Base-by-base conservation (phyloP, 2,329 filamentous ascomycete genomes). In the Penicillium sp. region DNA sequence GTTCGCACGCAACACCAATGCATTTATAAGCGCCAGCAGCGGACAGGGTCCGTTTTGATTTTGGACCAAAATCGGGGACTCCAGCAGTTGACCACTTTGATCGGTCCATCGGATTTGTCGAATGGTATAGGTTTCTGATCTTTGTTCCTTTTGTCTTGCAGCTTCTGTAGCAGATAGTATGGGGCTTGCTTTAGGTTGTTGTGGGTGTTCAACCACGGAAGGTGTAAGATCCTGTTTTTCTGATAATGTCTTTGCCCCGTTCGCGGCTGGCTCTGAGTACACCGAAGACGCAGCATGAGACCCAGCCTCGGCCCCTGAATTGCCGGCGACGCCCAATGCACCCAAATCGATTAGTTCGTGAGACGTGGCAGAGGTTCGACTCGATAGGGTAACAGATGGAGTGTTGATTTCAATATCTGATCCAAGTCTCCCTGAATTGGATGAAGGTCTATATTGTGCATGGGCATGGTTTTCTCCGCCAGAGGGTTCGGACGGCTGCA, bases 1-100 rank as follows among this genome's bases (percentile, higher is more conserved):
- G 1, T 89, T 87, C 0, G 92, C 93, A 3, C 91, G 92, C 53
- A 99, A 77, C 0, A 91, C 89, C 16, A 99, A 80, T 1, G 92
- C 92, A 71, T 99, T 99, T 56, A 97, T 92, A 5, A 99, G 80
- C 2, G 94, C 94, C 26, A 99, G 85, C 14, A 99, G 77, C 1
- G 94, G 94, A 72, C 94, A 99, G 1, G 94, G 94, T 0, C 94
- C 94, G 66, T 99, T 99, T 55, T 88, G 85, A 65, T 97, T 97
- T 69, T 99, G 93, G 4, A 95, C 86, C 39, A 97, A 78, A 54
- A 97, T 91, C 0, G 94, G 93, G 0, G 91, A 93, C n/a, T 83
- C 82, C 42, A 90, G 82, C 37, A 90, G 80, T 51, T 85, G 85
- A n/a, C 82, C 80, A 1, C 79, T 71, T 0, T 71, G 82, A 70